Evolutionary conservation across 331 rosid species (phyloP).

Genomic region (Acacia concinna): DNA sequence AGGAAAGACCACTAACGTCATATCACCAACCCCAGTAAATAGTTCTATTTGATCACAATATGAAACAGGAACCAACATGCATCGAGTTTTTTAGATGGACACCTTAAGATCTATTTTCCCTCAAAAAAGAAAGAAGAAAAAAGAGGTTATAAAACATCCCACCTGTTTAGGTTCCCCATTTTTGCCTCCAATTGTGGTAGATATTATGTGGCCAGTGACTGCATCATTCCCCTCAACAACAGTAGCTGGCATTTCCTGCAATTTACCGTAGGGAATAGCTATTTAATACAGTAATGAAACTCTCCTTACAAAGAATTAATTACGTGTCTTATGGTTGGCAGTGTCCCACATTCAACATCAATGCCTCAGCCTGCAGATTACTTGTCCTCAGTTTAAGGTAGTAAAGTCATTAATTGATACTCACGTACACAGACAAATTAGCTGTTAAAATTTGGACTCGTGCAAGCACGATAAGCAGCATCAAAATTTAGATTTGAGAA

Average conservation of each 20-base stretch:
- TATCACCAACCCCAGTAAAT: constrained; percentile 8
- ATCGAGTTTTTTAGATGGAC: neutral
- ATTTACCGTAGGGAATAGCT: constrained; percentile 30
- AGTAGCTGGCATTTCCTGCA: constrained; percentile 86
- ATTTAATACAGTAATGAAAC: constrained; percentile 13
- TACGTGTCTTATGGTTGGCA: too few relatives aligned
- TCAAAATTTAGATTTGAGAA: neutral
- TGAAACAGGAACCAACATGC: neutral
- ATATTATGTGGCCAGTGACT: constrained; percentile 88
- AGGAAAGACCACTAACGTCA: neutral
- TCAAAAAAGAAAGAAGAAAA: neutral
- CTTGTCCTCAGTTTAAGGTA: neutral
- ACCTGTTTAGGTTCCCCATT: constrained; percentile 98
- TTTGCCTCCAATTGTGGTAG: constrained; percentile 95
- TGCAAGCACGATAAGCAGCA: neutral
- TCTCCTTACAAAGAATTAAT: constrained; percentile 19
- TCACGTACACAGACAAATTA: constrained; percentile 27
- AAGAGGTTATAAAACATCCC: constrained; percentile 26
- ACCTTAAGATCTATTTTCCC: neutral
- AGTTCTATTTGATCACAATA: neutral
- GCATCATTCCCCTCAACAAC: constrained; percentile 75
- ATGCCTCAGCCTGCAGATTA: neutral
- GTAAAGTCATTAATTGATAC: constrained; percentile 15
- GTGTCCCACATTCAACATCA: neutral
- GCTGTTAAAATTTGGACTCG: constrained; percentile 18